Conservation (phyloP, 176 grass and related monocot genomes). For the Bothriochloa decipiens region DNA sequence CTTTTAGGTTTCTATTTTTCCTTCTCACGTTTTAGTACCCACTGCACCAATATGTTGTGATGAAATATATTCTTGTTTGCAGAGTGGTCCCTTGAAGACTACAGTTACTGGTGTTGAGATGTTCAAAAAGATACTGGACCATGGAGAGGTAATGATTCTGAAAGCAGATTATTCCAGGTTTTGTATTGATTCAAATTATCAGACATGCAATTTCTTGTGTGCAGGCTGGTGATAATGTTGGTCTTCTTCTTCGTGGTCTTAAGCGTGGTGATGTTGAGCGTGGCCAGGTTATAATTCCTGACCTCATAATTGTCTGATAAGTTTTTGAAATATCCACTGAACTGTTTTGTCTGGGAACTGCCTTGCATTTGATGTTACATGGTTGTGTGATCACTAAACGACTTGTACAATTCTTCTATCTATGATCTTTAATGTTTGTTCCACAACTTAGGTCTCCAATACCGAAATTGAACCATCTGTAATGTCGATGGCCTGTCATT, state of each 20-base stretch:
- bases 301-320: not conserved
- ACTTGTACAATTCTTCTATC: too few relatives aligned
- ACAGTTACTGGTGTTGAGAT: constrained; percentile 99
- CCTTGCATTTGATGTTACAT: too few relatives aligned
- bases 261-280: constrained; percentile 92
- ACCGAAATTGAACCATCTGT: not conserved
- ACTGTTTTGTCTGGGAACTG: not conserved
- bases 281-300: constrained; percentile 66
- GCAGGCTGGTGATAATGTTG: constrained; percentile 95
- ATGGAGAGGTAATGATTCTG: constrained; percentile 73
- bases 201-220: constrained; percentile 16
- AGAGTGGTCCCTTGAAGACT: constrained; percentile 85
- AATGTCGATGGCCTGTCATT: not conserved
- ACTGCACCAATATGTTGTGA: not conserved
- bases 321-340: not conserved
- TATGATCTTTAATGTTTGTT: not conserved
- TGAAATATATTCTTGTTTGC: constrained; percentile 32
- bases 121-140: constrained; percentile 99
- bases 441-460: not conserved
- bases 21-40: not conserved
- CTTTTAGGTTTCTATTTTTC: too few relatives aligned
- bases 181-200: not conserved
- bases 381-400: too few relatives aligned
- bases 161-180: not conserved
- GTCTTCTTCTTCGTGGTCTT: constrained; percentile 90